A percentile compares a stretch with the other conserved stretches of the same genome.
Evolutionary conservation across 768 basidiomycete genomes (phyloP).

Genomic region (Xerocomellus intermedius): DNA sequence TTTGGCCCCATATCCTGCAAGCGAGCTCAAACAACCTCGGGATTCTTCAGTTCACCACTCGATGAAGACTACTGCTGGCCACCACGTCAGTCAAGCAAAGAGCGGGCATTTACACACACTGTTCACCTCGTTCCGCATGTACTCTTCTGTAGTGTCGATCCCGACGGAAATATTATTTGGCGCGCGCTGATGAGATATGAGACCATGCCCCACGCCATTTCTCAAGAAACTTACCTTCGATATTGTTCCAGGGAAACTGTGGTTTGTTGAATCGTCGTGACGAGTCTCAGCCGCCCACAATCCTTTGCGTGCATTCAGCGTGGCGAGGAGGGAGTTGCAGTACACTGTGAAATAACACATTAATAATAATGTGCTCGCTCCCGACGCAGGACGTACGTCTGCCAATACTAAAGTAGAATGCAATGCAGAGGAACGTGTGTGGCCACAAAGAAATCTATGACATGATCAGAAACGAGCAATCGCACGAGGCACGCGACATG

Average conservation of each 20-base stretch:
- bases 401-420: conserved; percentile 60
- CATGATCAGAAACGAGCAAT: background rate
- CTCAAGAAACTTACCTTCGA: conserved; percentile 1
- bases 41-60: conserved; percentile 5
- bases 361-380: background rate
- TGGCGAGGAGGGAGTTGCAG: conserved; percentile 59
- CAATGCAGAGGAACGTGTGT: conserved; percentile 52
- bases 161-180: conserved; percentile 60
- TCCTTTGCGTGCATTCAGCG: conserved; percentile 52
- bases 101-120: no score
- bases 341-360: conserved; percentile 45
- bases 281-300: conserved; percentile 30
- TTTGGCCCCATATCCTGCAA: no score
- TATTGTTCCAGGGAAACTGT: background rate
- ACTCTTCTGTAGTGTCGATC: conserved; percentile 60
- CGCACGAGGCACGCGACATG: background rate
- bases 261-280: background rate
- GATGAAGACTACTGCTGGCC: background rate
- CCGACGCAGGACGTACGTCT: conserved; percentile 41
- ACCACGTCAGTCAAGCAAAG: background rate
- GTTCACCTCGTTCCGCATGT: conserved; percentile 39
- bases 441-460: conserved; percentile 48
- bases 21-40: conserved; percentile 3
- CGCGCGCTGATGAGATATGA: conserved; percentile 6
- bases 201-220: background rate